Base-by-base conservation (phyloP, 169 alveolate species). In the Sarcocystis neurona region DNA sequence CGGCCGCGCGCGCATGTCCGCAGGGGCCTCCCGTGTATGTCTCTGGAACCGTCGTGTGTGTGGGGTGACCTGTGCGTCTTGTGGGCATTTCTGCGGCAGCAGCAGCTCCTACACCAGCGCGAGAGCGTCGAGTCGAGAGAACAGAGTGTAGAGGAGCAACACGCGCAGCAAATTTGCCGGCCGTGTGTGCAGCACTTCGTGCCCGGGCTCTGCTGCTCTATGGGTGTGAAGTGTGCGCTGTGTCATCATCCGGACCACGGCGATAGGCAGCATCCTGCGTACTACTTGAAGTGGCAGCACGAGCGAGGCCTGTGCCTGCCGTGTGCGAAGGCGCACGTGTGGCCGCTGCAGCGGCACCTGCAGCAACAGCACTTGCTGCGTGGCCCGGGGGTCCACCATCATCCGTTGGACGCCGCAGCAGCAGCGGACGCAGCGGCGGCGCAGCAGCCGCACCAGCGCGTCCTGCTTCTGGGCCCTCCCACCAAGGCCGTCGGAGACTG, bases 171-270 rank as follows among this genome's bases (percentile, higher is more conserved):
- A 34, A 23, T 20, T 1, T 77, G 85, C 46, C 85, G 85, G 5
- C 85, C 85, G 8, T 77, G 85, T 20, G 70, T 46, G n/a, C 68
- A 43, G 8, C 68, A 46, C 68, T 77, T 77, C 68, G 44, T 47
- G 2, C 68, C 85, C 2, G 60, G 70, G 68, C 44, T 46, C 27
- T 10, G 50, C 5, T 77, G 85, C 68, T 34, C 85, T n/a, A 46
- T 27, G 44, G 68, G 85, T 15, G 85, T 12, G 3, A n/a, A 46
- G 41, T 77, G 85, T 47, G 34, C 23, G 37, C 68, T 46, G 8
- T 77, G 85, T 30, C 85, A 77, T 27, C 85, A 77, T 20, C 70
- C 60, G 68, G 48, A 77, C 46, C 85, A 77, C 68, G 68, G 68
- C 39, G 85, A 46, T 32, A 39, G 68, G 4, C n/a, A n/a, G 30